Evolutionary conservation across 345 rosid genomes (phyloP).

Genomic region (Alliaria petiolata): DNA sequence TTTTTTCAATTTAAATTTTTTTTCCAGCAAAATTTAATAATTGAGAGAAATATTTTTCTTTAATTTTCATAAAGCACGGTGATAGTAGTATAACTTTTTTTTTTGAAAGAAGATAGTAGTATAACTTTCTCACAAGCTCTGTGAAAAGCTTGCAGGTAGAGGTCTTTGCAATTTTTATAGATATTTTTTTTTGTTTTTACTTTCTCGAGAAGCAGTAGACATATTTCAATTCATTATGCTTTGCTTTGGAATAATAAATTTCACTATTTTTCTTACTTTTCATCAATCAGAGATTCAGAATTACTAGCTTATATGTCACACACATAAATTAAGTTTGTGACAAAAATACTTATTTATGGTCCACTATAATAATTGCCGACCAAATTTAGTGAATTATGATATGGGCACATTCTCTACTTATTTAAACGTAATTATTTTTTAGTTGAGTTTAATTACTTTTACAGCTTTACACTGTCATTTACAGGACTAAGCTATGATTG

Average conservation of each 20-base stretch:
- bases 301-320: conserved; percentile 1
- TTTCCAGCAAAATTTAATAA: neutral
- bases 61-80: conserved; percentile 9
- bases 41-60: neutral
- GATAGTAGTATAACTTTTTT: too few species aligned
- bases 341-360: conserved; percentile 15
- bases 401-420: neutral
- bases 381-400: conserved; percentile 9
- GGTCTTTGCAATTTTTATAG: conserved; percentile 3
- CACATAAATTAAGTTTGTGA: neutral
- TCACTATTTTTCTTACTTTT: conserved; percentile 21
- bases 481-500: conserved; percentile 22
- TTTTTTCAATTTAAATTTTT: neutral
- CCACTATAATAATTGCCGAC: conserved; percentile 21
- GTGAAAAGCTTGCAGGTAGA: conserved; percentile 29
- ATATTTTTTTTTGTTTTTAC: neutral
- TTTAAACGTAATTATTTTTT: neutral
- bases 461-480: conserved; percentile 20
- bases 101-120: conserved; percentile 20
- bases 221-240: conserved; percentile 1
- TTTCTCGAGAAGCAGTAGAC: conserved; percentile 22
- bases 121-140: conserved; percentile 24
- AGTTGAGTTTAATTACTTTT: conserved; percentile 9
- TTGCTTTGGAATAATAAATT: neutral
- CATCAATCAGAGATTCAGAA: neutral